A percentile compares a stretch with the other conserved stretches of the same genome.
These are phyloP conservation scores for Solanum bulbocastanum DNA, from an alignment of 257 asterid genomes.

Conservation along the genomic window DNA sequence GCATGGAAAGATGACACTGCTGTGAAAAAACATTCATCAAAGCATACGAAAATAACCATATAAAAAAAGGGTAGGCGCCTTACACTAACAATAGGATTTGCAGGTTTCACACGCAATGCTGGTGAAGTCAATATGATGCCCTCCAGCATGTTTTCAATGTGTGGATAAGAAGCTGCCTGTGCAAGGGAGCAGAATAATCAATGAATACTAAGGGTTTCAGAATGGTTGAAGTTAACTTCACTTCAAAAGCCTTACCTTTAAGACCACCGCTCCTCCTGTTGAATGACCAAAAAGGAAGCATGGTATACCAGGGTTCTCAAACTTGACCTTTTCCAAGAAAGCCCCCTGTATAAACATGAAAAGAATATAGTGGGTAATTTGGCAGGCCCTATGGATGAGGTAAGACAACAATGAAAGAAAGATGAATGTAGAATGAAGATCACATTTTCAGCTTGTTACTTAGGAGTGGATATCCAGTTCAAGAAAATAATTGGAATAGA, in stretches of 20 bases:
- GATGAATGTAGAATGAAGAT: background rate
- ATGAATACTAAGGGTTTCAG: background rate
- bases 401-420: background rate
- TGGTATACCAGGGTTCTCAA: slow-evolving; percentile 69
- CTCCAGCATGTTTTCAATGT: slow-evolving; percentile 70
- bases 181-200: slow-evolving; percentile 5
- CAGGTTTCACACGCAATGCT: slow-evolving; percentile 95
- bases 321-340: slow-evolving; percentile 60
- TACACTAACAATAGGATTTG: slow-evolving; percentile 93
- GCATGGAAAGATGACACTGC: background rate
- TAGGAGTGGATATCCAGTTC: background rate
- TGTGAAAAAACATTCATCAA: background rate
- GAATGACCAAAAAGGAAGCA: slow-evolving; percentile 98
- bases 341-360: slow-evolving; percentile 39
- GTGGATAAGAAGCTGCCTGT: slow-evolving; percentile 81
- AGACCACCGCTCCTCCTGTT: slow-evolving; percentile 94
- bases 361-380: background rate
- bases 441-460: background rate
- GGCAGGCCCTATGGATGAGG: background rate
- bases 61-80: slow-evolving; percentile 11
- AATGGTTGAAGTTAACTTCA: background rate
- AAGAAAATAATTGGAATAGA: background rate
- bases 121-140: slow-evolving; percentile 96
- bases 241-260: slow-evolving; percentile 50
- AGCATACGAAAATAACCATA: background rate